Evolutionary conservation across 805 yeast genomes (phyloP), one percentile per base, ranked within the genome.

Genomic region (Yamadazyma kitorensis): DNA sequence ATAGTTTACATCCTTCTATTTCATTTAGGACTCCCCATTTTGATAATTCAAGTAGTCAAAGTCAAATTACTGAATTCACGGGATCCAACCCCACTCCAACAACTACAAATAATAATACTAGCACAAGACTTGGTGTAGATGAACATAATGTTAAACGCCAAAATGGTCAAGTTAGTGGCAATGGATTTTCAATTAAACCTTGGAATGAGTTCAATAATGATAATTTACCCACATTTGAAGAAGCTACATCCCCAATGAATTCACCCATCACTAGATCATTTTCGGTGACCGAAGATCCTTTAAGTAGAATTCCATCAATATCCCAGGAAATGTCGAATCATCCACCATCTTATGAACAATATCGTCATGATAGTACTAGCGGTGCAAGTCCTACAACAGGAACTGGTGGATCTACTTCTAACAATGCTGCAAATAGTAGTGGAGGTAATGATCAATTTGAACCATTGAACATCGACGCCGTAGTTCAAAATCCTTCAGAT

Each of bases 181-280:
- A 57, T 27, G 70, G 72, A 1, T 49, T 62, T 7, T 37, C 56
- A 4, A 61, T 65, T 20, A 47, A 49, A 33, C 59, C 57, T 8
- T 51, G 58, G 36, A 41, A 51, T 30, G 29, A 36, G 23, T 10
- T 25, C 3, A 45, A 37, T 21, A 40, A 45, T 15, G 47, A 37
- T 4, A 43, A 44, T 5, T 61, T 77, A 17, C 88, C 88, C 0
- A 64, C 81, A 0, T 81, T 81, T 54, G 84, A 80, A 48, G 81
- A 81, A 46, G 87, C 86, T 0, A 64, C 72, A 0, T 74, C 82
- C 0, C 75, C 78, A 43, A 52, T 55, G 1, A 25, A 54, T 9
- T 59, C 63, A 3, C 65, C 72, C 7, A 49, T 57, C 6, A 47
- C 57, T 11, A 47, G 74, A 23, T 57, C 74, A 2, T 43, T 60